These are phyloP conservation scores for Eucalyptus curtisii DNA, from an alignment of 345 rosid genomes.

Conservation along the genomic window DNA sequence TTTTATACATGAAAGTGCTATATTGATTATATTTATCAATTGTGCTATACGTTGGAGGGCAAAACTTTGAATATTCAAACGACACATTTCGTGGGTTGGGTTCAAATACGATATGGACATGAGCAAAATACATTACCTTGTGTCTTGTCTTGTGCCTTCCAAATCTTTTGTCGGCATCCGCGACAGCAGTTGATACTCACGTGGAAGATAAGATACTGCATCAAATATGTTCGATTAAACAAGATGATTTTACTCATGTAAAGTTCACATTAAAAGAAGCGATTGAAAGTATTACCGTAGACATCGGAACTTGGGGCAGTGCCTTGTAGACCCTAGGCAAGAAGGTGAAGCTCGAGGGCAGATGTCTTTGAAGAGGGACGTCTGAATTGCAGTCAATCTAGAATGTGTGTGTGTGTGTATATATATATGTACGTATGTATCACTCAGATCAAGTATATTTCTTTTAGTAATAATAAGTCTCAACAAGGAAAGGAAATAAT, in stretches of 20 bases:
- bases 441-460: not conserved
- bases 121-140: not conserved
- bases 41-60: not conserved
- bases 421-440: too few relatives aligned
- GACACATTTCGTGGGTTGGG: not conserved
- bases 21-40: not conserved
- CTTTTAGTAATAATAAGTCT: not conserved
- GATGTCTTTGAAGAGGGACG: not conserved
- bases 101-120: not conserved
- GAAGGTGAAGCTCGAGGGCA: not conserved
- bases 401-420: not conserved
- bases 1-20: not conserved
- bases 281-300: not conserved
- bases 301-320: not conserved
- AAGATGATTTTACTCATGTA: not conserved
- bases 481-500: not conserved
- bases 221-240: fast-evolving
- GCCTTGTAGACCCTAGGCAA: not conserved
- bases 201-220: not conserved
- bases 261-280: not conserved
- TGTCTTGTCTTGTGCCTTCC: not conserved
- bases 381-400: not conserved
- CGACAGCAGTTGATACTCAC: not conserved
- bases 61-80: not conserved
- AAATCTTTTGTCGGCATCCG: not conserved